Percentiles rank a stretch among this genome's conserved stretches.
Conservation (phyloP, 2,329 filamentous ascomycete species). For the Ophiocordyceps robertsii region DNA sequence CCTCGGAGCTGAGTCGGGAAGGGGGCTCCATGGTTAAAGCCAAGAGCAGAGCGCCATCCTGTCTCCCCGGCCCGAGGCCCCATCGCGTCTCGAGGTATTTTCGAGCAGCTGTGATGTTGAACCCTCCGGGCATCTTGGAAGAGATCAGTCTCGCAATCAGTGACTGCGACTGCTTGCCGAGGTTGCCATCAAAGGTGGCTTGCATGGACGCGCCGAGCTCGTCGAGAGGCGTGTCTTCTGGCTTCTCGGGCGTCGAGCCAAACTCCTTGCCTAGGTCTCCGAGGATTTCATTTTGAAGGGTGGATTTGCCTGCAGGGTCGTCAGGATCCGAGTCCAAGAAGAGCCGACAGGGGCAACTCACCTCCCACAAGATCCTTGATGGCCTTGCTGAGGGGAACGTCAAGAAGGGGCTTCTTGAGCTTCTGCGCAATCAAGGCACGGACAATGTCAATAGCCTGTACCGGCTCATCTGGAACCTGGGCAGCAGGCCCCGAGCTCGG, state of each 20-base stretch:
- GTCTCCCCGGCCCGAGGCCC: constrained; percentile 74
- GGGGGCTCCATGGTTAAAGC: constrained; percentile 89
- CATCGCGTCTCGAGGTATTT: constrained; percentile 93
- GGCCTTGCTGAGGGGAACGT: constrained; percentile 87
- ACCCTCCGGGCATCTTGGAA: constrained; percentile 98
- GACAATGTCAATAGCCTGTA: constrained; percentile 81
- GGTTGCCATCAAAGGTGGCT: constrained; percentile 94
- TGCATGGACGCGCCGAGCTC: constrained; percentile 94
- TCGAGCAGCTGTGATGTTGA: constrained; percentile 92
- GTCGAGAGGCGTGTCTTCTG: constrained; percentile 92
- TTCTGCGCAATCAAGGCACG: constrained; percentile 89
- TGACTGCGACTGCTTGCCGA: constrained; percentile 91
- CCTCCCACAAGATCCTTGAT: constrained; percentile 98
- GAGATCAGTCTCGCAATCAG: constrained; percentile 90
- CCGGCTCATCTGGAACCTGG: constrained; percentile 72
- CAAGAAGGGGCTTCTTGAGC: constrained; percentile 82
- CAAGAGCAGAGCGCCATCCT: constrained; percentile 80
- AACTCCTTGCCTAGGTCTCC: constrained; percentile 98
- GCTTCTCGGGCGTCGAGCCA: constrained; percentile 93
- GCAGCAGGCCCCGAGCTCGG: constrained; percentile 75
- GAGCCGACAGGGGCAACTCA: constrained; percentile 31
- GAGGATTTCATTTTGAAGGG: constrained; percentile 95
- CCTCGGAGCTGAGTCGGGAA: constrained; percentile 75
- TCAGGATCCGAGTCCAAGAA: neutral
- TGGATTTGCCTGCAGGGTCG: constrained; percentile 70